Evolutionary conservation across 345 rosid species (phyloP).

Genomic region (Corchorus olitorius): DNA sequence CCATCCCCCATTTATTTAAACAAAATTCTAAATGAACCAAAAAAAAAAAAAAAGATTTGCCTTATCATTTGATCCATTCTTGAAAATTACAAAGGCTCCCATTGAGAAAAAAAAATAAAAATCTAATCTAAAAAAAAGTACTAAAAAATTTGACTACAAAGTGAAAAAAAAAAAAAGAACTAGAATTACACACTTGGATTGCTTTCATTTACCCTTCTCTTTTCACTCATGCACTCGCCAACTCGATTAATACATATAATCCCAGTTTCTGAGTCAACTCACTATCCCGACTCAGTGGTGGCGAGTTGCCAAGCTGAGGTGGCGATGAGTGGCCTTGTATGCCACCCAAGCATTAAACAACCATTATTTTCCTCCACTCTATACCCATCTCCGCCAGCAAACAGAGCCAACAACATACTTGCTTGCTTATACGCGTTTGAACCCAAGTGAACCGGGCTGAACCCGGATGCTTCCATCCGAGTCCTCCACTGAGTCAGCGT

Average conservation of each 20-base stretch:
- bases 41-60: not conserved
- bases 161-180: not conserved
- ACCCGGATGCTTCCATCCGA: slow-evolving; percentile 62
- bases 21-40: not conserved
- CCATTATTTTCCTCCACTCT: slow-evolving; percentile 86
- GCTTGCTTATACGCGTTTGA: slow-evolving; percentile 93
- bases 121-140: not conserved
- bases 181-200: slow-evolving; percentile 28
- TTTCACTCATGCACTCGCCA: not conserved
- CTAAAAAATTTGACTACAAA: not conserved
- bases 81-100: slow-evolving; percentile 12
- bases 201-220: not conserved
- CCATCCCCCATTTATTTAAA: not conserved
- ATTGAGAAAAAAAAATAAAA: not conserved
- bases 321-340: slow-evolving; percentile 81
- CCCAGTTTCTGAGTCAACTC: not conserved
- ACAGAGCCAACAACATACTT: slow-evolving; percentile 74
- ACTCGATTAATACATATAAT: slow-evolving; percentile 1
- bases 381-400: slow-evolving; percentile 84
- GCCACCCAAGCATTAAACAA: slow-evolving; percentile 93
- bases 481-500: slow-evolving; percentile 63
- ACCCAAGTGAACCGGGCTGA: slow-evolving; percentile 71
- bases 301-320: slow-evolving; percentile 84
- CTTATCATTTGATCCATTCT: slow-evolving; percentile 7
- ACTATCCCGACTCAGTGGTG: slow-evolving; percentile 13